phyloP scores from a whole-genome alignment of 768 basidiomycete species.

The Suillus lakei region DNA sequence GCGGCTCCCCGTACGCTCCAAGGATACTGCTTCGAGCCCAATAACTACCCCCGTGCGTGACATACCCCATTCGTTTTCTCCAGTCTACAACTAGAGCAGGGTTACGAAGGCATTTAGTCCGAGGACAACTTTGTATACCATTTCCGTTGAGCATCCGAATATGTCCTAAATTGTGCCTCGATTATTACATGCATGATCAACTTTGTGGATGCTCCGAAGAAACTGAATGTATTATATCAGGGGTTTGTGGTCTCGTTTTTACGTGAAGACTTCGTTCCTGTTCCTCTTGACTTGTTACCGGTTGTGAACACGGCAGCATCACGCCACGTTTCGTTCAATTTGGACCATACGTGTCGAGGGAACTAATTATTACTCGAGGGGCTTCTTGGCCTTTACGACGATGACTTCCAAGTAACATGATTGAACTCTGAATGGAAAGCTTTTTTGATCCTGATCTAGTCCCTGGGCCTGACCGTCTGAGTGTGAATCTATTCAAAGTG shows the following conservation, averaged over 20 bases:
- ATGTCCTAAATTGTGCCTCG: neutral
- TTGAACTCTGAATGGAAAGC: neutral
- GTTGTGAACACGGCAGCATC: neutral
- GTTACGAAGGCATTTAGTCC: neutral
- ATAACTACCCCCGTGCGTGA: neutral
- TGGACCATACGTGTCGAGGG: neutral
- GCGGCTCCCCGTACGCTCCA: neutral
- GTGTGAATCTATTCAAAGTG: slow-evolving; percentile 2
- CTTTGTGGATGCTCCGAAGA: neutral
- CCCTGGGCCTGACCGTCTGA: slow-evolving; percentile 5
- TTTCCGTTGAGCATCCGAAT: neutral
- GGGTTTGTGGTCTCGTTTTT: neutral
- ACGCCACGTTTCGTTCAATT: neutral
- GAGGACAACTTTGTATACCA: neutral
- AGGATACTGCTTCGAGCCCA: neutral
- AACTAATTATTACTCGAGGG: no score
- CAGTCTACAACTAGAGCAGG: neutral
- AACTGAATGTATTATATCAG: neutral
- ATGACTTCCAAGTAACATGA: neutral
- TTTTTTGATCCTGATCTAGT: neutral
- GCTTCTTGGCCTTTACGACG: neutral
- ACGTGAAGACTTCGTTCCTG: slow-evolving; percentile 3
- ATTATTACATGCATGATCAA: neutral
- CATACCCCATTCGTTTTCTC: neutral
- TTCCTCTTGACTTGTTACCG: neutral